phyloP scores from a whole-genome alignment of 2,329 filamentous ascomycete genomes.

The Cryphonectria carpinicola region DNA sequence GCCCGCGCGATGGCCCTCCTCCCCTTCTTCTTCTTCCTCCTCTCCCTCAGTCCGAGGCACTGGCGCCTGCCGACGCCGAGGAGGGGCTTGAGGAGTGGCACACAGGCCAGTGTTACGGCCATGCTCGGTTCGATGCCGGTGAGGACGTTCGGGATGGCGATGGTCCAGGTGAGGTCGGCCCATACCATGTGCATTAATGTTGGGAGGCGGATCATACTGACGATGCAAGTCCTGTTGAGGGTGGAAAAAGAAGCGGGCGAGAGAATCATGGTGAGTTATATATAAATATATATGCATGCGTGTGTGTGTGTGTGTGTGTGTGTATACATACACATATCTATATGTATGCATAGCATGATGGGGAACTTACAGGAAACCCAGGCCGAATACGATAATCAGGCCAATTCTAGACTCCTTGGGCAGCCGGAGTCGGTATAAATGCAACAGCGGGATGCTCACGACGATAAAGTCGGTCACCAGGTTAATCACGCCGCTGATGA shows the following conservation, averaged over 20 bases:
- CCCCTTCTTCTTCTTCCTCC: not conserved
- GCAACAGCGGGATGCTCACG: constrained; percentile 15
- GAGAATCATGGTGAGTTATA: not conserved
- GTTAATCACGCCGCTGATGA: constrained; percentile 17
- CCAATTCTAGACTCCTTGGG: not conserved
- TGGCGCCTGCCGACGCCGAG: constrained; percentile 33
- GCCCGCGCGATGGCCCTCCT: not conserved
- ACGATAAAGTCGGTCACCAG: constrained; percentile 14
- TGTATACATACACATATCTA: not conserved
- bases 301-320: no score
- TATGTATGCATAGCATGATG: not conserved
- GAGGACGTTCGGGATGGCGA: constrained; percentile 41
- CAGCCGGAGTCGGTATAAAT: constrained; percentile 11
- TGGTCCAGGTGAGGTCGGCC: constrained; percentile 39
- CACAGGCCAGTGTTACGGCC: constrained; percentile 43
- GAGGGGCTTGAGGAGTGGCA: constrained; percentile 46
- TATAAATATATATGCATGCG: not conserved
- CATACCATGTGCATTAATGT: constrained; percentile 39
- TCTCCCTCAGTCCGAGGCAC: not conserved
- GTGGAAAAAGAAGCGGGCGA: no score
- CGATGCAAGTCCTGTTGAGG: constrained; percentile 39
- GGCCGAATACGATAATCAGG: not conserved
- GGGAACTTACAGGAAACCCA: constrained; percentile 8
- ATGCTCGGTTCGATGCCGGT: constrained; percentile 43
- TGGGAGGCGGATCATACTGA: constrained; percentile 41